Conservation (phyloP, 257 asterid genomes). For the Solanum piurae region DNA sequence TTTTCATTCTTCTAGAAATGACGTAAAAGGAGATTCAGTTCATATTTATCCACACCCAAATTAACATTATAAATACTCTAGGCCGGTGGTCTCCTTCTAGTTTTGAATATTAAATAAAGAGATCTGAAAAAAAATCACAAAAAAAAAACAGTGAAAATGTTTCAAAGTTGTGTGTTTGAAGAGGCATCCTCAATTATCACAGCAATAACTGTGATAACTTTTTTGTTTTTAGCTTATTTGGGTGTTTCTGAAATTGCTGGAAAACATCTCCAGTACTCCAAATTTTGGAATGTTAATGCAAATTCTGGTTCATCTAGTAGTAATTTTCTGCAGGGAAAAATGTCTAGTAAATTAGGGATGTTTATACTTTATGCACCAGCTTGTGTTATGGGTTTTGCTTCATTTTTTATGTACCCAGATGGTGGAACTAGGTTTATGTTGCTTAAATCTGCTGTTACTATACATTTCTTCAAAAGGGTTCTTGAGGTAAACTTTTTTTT, state of each 20-base stretch:
- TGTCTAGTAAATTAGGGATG: constrained; percentile 41
- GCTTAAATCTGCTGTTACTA: constrained; percentile 40
- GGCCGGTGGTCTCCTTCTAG: not conserved
- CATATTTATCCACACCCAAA: not conserved
- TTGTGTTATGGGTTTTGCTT: constrained; percentile 23
- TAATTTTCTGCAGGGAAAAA: not conserved
- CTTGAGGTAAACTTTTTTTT: constrained; percentile 38
- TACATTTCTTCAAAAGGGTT: constrained; percentile 66
- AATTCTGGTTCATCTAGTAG: not conserved
- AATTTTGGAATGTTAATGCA: constrained; percentile 19
- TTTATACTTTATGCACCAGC: constrained; percentile 37
- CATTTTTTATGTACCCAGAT: constrained; percentile 32
- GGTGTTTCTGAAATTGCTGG: constrained; percentile 46
- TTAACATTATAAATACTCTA: not conserved
- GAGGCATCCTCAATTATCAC: constrained; percentile 31
- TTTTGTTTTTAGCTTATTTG: constrained; percentile 17
- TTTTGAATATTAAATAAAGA: not conserved
- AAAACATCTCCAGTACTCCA: constrained; percentile 39
- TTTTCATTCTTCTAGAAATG: not conserved
- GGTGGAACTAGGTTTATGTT: constrained; percentile 51
- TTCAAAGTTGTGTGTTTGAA: not conserved
- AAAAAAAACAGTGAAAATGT: not conserved
- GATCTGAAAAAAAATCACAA: not conserved
- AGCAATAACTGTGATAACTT: constrained; percentile 21
- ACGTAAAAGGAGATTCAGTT: not conserved